Evolutionary conservation across 2,329 filamentous ascomycete genomes (phyloP).

Genomic region (Decorospora gaudefroyi): DNA sequence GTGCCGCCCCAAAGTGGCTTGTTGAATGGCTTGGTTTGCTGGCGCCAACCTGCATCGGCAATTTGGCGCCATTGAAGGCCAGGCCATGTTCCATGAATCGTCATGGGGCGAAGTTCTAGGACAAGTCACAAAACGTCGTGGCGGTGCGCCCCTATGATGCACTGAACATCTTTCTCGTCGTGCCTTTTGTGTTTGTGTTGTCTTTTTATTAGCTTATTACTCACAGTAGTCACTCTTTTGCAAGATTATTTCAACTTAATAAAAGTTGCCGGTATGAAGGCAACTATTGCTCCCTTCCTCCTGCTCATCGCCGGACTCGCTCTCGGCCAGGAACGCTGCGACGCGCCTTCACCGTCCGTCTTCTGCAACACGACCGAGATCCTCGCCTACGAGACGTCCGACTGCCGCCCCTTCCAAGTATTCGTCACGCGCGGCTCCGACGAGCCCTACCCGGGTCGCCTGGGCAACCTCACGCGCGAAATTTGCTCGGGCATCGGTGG

Average conservation of each 20-base stretch:
- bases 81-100: no score
- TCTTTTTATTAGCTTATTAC: not conserved
- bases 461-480: slow-evolving; percentile 29
- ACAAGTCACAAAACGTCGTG: not conserved
- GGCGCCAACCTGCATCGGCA: no score
- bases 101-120: no score
- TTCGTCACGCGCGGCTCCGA: slow-evolving; percentile 38
- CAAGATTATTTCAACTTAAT: no score
- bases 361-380: slow-evolving; percentile 35
- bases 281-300: slow-evolving; percentile 14
- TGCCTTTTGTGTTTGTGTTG: not conserved
- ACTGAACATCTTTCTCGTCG: not conserved
- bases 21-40: no score
- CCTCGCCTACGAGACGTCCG: slow-evolving; percentile 24
- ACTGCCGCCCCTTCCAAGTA: slow-evolving; percentile 34
- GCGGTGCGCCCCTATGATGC: not conserved
- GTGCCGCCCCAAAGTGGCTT: no score
- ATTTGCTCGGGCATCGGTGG: slow-evolving; percentile 28
- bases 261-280: slow-evolving; percentile 18
- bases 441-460: slow-evolving; percentile 35
- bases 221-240: slow-evolving; percentile 10
- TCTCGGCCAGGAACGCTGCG: slow-evolving; percentile 31
- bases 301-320: slow-evolving; percentile 16
- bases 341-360: slow-evolving; percentile 24
- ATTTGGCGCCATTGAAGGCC: no score